Evolutionary conservation across 108 stramenopile species (phyloP).

Genomic region (Pseudonitzschia multiseries): DNA sequence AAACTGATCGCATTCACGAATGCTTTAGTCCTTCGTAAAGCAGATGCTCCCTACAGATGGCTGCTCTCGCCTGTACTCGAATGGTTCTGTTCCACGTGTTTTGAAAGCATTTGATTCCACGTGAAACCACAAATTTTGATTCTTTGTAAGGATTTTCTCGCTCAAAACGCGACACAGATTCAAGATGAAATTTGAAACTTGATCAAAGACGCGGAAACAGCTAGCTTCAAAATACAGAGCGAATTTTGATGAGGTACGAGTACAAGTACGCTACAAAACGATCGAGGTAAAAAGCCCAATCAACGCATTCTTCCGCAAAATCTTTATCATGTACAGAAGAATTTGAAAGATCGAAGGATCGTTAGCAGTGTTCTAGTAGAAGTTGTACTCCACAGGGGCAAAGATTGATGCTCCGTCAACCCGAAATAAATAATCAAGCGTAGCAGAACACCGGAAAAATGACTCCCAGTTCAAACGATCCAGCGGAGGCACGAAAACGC

Average conservation of each 20-base stretch:
- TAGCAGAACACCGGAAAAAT: background rate
- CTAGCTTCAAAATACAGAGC: background rate
- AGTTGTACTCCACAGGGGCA: conserved; percentile 18
- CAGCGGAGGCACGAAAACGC: conserved; percentile 53
- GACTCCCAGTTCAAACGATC: conserved; percentile 23
- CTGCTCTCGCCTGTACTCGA: background rate
- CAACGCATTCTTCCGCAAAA: background rate
- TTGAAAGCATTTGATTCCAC: background rate
- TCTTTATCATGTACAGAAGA: too few species aligned
- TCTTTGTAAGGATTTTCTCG: background rate
- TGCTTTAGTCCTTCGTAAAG: too few species aligned
- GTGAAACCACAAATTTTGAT: background rate
- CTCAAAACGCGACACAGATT: background rate
- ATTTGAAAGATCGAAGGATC: too few species aligned
- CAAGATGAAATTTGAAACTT: background rate
- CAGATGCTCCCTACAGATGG: background rate
- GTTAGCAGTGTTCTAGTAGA: too few species aligned
- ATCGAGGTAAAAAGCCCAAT: background rate
- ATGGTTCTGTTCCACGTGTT: conserved; percentile 7
- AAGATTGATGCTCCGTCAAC: background rate
- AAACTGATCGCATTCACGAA: too few species aligned
- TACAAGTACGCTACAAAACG: too few species aligned
- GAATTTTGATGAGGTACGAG: background rate
- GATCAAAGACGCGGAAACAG: background rate
- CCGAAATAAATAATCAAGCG: background rate